phyloP scores from a whole-genome alignment of 139 green algal genomes.

The Pleodorina starrii region DNA sequence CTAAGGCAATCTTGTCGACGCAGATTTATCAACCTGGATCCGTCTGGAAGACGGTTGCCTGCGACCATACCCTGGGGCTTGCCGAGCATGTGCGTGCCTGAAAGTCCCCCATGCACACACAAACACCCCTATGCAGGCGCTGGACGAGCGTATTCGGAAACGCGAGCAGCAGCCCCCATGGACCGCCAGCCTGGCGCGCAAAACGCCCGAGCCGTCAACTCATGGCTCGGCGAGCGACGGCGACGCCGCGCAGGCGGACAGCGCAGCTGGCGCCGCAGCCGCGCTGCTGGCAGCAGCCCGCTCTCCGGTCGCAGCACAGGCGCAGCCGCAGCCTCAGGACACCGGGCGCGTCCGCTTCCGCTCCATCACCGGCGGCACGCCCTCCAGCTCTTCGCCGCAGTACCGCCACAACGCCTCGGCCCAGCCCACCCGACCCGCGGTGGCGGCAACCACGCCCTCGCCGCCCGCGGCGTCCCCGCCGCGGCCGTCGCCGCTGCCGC shows the following conservation, averaged over 20 bases:
- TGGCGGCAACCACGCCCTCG: not conserved
- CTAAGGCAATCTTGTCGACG: too few relatives aligned
- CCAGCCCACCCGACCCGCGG: not conserved
- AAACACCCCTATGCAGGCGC: conserved; percentile 8
- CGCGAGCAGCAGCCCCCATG: conserved; percentile 25
- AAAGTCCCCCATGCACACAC: not conserved
- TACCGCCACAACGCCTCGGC: not conserved
- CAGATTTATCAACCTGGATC: too few relatives aligned
- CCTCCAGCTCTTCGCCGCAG: not conserved
- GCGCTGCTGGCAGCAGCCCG: too few relatives aligned
- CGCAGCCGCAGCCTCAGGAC: not conserved
- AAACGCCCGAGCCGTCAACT: not conserved
- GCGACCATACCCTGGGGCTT: too few relatives aligned
- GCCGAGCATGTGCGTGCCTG: not conserved
- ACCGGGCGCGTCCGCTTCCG: conserved; percentile 11
- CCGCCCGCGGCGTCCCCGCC: not conserved
- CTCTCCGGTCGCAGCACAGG: not conserved
- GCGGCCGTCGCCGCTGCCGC: not conserved
- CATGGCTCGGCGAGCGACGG: not conserved
- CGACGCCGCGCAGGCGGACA: not conserved
- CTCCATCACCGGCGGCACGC: not conserved
- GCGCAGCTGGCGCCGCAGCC: not conserved
- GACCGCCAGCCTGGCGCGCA: not conserved
- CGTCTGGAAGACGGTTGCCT: too few relatives aligned
- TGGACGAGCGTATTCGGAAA: conserved; percentile 30